These are phyloP conservation scores for Penicillium verrucosum DNA, from an alignment of 2,329 filamentous ascomycete genomes.

Conservation along the genomic window DNA sequence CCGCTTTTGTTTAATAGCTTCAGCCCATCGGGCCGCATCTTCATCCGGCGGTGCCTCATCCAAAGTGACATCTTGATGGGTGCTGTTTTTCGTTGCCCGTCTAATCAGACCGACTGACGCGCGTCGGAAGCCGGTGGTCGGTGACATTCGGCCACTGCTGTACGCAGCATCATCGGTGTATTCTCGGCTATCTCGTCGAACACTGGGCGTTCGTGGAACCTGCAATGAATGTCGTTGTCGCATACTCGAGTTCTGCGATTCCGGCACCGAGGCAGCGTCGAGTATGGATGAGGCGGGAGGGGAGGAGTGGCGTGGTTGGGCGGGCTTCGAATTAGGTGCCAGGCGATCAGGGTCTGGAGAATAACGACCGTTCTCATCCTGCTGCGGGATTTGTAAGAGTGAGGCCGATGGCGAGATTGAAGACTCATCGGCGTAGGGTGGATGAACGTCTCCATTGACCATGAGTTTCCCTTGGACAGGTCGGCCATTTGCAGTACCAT, in stretches of 20 bases:
- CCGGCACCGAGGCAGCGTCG: conserved; percentile 52
- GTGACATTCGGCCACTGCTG: conserved; percentile 79
- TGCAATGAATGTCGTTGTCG: conserved; percentile 86
- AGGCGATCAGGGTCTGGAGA: conserved; percentile 33
- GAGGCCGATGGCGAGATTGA: conserved; percentile 29
- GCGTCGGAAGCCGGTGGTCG: conserved; percentile 63
- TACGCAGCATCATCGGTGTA: conserved; percentile 60
- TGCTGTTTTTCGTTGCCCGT: conserved; percentile 77
- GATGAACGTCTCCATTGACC: conserved; percentile 33
- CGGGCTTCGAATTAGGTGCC: conserved; percentile 25
- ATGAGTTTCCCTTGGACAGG: conserved; percentile 26
- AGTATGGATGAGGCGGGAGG: conserved; percentile 55
- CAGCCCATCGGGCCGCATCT: conserved; percentile 86
- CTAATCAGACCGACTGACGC: conserved; percentile 80
- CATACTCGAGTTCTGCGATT: conserved; percentile 57
- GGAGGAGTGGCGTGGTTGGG: conserved; percentile 39
- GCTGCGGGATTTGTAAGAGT: conserved; percentile 34
- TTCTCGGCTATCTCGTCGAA: conserved; percentile 64
- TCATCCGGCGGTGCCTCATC: conserved; percentile 86
- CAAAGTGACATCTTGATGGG: conserved; percentile 77
- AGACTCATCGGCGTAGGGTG: conserved; percentile 32
- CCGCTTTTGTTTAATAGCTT: conserved; percentile 86
- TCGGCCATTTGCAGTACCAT: conserved; percentile 24
- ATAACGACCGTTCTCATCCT: conserved; percentile 32
- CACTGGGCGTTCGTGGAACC: conserved; percentile 68